phyloP scores from a whole-genome alignment of 768 basidiomycete species.

The Mrakia blollopis region DNA sequence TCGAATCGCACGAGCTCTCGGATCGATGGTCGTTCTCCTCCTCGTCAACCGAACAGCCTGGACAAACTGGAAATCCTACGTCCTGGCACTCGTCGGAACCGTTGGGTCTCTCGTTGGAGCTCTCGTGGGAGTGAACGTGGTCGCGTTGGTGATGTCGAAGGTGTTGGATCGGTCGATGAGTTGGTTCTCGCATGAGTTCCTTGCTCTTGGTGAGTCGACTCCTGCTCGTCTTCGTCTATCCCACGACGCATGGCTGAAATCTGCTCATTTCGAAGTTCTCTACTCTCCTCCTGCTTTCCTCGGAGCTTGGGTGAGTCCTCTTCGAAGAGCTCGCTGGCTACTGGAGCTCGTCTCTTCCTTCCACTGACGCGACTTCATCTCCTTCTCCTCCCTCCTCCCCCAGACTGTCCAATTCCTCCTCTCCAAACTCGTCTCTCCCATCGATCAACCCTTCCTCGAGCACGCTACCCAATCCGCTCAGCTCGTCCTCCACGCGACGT shows the following conservation, averaged over 20 bases:
- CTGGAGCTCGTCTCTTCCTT: too few relatives aligned
- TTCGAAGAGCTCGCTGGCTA: too few relatives aligned
- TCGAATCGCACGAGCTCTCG: constrained; percentile 8
- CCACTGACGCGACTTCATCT: background rate
- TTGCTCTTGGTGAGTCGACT: background rate
- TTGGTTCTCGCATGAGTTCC: constrained; percentile 21
- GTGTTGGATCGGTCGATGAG: constrained; percentile 21
- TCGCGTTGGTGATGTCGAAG: constrained; percentile 22
- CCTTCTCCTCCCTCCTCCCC: background rate
- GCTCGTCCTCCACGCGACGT: constrained; percentile 8
- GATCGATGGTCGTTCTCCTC: constrained; percentile 16
- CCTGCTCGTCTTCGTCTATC: background rate
- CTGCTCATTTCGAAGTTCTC: background rate
- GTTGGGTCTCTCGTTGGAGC: constrained; percentile 18
- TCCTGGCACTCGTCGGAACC: background rate
- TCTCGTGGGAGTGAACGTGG: constrained; percentile 14
- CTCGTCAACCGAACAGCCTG: constrained; percentile 25
- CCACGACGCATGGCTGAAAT: background rate
- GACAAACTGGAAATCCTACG: constrained; percentile 11
- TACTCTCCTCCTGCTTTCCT: constrained; percentile 25
- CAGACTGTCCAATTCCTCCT: constrained; percentile 15
- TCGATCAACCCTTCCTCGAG: constrained; percentile 15
- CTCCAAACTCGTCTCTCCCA: background rate
- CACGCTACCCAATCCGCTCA: constrained; percentile 16
- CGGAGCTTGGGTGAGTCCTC: constrained; percentile 15